These are phyloP conservation scores for Bisporella sp. DNA, from an alignment of 2,329 filamentous ascomycete genomes.

Conservation along the genomic window DNA sequence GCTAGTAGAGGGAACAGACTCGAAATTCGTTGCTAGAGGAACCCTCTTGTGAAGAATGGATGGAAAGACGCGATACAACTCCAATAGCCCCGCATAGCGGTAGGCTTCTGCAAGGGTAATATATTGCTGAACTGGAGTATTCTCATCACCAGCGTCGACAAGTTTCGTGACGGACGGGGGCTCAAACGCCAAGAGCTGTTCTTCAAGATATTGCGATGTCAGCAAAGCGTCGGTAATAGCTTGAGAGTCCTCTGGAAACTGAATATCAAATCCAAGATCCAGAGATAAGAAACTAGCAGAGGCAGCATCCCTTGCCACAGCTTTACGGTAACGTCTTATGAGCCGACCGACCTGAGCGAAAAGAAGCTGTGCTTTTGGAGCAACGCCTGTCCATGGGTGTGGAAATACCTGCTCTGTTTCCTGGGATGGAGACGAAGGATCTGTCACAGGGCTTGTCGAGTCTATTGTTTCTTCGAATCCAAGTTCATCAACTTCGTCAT, in stretches of 20 bases:
- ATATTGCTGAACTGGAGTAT: slow-evolving; percentile 24
- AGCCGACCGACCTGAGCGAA: slow-evolving; percentile 23
- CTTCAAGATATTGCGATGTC: slow-evolving; percentile 18
- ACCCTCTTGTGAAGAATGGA: slow-evolving; percentile 14
- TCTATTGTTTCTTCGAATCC: slow-evolving; percentile 7
- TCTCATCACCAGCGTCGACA: slow-evolving; percentile 23
- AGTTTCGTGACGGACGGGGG: slow-evolving; percentile 15
- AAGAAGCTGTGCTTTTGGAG: slow-evolving; percentile 19
- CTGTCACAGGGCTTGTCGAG: neutral
- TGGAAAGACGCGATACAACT: slow-evolving; percentile 23
- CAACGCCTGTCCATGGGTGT: slow-evolving; percentile 24
- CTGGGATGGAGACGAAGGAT: neutral
- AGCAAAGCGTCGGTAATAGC: slow-evolving; percentile 13
- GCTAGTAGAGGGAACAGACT: neutral
- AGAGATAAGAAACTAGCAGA: slow-evolving; percentile 15
- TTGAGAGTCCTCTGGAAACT: slow-evolving; percentile 9
- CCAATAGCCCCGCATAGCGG: slow-evolving; percentile 19
- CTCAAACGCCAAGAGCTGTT: slow-evolving; percentile 19
- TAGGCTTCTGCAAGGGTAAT: slow-evolving; percentile 23
- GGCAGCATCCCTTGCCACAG: slow-evolving; percentile 11
- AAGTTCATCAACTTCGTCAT: slow-evolving; percentile 21
- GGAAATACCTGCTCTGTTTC: slow-evolving; percentile 18
- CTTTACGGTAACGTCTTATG: slow-evolving; percentile 19
- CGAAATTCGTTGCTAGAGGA: slow-evolving; percentile 9
- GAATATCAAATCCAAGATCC: slow-evolving; percentile 18